Evolutionary conservation across 2,329 filamentous ascomycete species (phyloP).

Genomic region (Verticillium isaacii): DNA sequence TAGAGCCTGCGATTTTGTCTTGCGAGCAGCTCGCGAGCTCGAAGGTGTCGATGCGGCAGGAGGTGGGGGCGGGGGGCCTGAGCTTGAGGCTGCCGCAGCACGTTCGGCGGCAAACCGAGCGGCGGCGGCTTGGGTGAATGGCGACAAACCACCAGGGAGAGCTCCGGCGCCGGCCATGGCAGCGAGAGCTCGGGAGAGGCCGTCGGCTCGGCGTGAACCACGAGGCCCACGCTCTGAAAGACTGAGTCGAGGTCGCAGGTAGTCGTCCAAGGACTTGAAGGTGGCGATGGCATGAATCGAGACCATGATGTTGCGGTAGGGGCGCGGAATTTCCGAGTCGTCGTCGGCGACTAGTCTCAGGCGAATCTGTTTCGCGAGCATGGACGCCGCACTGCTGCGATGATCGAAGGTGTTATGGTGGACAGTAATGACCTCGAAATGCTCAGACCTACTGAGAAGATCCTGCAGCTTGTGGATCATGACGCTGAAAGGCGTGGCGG

Average conservation of each 20-base stretch:
- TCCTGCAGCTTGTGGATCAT: constrained; percentile 94
- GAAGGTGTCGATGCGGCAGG: constrained; percentile 34
- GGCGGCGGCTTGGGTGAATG: constrained; percentile 42
- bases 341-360: constrained; percentile 86
- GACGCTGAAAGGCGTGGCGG: constrained; percentile 81
- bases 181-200: constrained; percentile 65
- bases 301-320: constrained; percentile 94
- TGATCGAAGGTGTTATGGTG: constrained; percentile 90
- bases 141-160: constrained; percentile 26
- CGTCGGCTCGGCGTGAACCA: constrained; percentile 54
- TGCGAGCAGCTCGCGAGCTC: constrained; percentile 36
- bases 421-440: constrained; percentile 96
- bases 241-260: constrained; percentile 83
- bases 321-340: constrained; percentile 79
- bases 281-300: constrained; percentile 98
- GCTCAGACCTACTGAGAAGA: constrained; percentile 89
- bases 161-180: constrained; percentile 71
- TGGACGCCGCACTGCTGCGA: constrained; percentile 85
- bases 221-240: constrained; percentile 66
- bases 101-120: constrained; percentile 39
- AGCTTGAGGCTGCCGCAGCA: constrained; percentile 29
- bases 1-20: constrained; percentile 43
- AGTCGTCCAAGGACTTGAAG: constrained; percentile 95
- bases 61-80: constrained; percentile 29
- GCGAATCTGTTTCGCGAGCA: constrained; percentile 93